These are phyloP conservation scores for Neurospora sp. DNA, from an alignment of 495 filamentous ascomycete species.

Conservation along the genomic window DNA sequence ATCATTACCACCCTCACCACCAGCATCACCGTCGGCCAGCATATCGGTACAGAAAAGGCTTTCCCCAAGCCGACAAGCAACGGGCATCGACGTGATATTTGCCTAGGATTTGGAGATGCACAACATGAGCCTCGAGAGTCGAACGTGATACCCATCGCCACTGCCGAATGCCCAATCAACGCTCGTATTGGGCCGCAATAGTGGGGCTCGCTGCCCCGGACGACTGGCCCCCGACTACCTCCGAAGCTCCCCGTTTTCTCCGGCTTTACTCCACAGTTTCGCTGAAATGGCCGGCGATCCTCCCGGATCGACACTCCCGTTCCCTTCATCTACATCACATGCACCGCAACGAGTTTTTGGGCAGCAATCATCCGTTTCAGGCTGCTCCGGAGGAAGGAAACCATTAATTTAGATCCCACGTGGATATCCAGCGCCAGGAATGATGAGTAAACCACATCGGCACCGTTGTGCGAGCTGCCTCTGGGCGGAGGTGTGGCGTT, in stretches of 20 bases:
- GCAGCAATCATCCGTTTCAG: not conserved
- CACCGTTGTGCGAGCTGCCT: not conserved
- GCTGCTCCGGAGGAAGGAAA: not conserved
- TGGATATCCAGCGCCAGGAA: not conserved
- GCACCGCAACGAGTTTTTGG: not conserved
- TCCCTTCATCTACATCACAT: not conserved
- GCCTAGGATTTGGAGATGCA: not conserved
- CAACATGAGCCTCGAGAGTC: not conserved
- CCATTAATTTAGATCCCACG: not conserved
- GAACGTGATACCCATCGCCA: not conserved
- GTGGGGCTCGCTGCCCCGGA: not conserved
- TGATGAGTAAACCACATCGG: not conserved
- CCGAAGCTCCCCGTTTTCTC: not conserved
- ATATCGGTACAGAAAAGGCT: not conserved
- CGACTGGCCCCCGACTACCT: not conserved
- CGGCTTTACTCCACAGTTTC: not conserved
- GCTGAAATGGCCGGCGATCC: not conserved
- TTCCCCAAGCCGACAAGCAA: not conserved
- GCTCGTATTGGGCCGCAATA: not conserved
- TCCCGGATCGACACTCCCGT: not conserved
- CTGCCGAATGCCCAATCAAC: not conserved
- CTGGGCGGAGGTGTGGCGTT: not conserved
- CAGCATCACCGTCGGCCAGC: not conserved
- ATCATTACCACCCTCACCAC: not conserved
- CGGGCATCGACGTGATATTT: not conserved